Base-by-base conservation (phyloP, 164 flowering plant genomes). In the Macadamia tetraphylla region DNA sequence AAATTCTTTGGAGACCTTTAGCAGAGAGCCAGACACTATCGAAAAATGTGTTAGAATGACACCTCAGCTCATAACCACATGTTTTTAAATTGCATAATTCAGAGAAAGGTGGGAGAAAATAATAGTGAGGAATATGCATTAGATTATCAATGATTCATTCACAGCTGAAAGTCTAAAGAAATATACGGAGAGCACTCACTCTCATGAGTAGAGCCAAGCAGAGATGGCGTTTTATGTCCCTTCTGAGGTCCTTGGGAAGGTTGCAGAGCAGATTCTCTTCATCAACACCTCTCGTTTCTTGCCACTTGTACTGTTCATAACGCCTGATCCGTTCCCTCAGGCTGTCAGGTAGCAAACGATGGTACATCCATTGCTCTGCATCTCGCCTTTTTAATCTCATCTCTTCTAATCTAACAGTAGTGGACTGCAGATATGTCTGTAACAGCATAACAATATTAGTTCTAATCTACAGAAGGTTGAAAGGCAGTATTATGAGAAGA, bases 311-410 rank as follows among this genome's bases (percentile, higher is more conserved):
- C 58, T 87, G 88, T 57, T 85, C 88, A 73, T 85, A 83, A 18
- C 83, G 74, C 66, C 84, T 80, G 59, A 85, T 81, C 30, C 87
- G 79, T 65, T 83, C 86, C 72, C 84, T 76, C 56, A 87, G 59
- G 58, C 58, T 60, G 31, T 85, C 82, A 9, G 91, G 91, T 66
- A 87, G 91, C 69, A 80, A 65, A 8, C 88, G 84, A 66, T 85
- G 88, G 6, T 84, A 77, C 90, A 86, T 86, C 90, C 90, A 86
- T 73, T 87, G 87, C 71, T 85, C 88, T 30, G 87, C 83, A 76
- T 87, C 91, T 72, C 80, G 80, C 67, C 80, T 80, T 71, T 84
- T 83, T 60, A 85, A 81, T 72, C 89, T 82, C 89, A 82, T 82
- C 73, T 85, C 91, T 76, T 87, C 91, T 44, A 87, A 67, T 70